phyloP scores from a whole-genome alignment of 1,284 basidiomycete species.

The Puccinia polysora region DNA sequence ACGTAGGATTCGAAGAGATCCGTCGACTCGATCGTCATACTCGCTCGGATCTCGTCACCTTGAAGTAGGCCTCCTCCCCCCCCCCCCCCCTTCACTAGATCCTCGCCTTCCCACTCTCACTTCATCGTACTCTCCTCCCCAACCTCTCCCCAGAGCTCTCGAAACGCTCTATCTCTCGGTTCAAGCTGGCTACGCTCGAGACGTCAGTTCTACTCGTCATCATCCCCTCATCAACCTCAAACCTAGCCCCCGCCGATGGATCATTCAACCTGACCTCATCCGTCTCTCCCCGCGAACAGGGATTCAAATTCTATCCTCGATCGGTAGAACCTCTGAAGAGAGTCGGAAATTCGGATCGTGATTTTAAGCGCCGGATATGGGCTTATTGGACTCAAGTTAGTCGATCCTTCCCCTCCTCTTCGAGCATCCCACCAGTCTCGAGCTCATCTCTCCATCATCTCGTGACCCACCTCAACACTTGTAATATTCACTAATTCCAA shows the following conservation, averaged over 20 bases:
- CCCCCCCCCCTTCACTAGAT: not conserved
- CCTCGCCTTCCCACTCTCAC: not conserved
- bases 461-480: not conserved
- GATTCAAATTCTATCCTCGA: constrained; percentile 41
- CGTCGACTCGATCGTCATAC: constrained; percentile 8
- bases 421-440: not conserved
- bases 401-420: not conserved
- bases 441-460: not conserved
- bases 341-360: constrained; percentile 9
- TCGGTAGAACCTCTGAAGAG: constrained; percentile 10
- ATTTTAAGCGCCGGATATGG: constrained; percentile 39
- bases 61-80: constrained; percentile 19
- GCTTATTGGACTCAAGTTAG: constrained; percentile 43
- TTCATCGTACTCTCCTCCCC: not conserved
- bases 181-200: constrained; percentile 34
- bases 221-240: not conserved
- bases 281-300: not conserved
- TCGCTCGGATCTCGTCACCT: constrained; percentile 23
- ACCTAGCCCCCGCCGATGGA: too few species aligned
- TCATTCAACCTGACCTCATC: not conserved
- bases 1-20: constrained; percentile 40
- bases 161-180: constrained; percentile 30
- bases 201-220: constrained; percentile 19
- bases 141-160: constrained; percentile 17
- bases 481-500: constrained; percentile 18